These are phyloP conservation scores for Clathrus columnatus DNA, from an alignment of 768 basidiomycete species.

Conservation along the genomic window DNA sequence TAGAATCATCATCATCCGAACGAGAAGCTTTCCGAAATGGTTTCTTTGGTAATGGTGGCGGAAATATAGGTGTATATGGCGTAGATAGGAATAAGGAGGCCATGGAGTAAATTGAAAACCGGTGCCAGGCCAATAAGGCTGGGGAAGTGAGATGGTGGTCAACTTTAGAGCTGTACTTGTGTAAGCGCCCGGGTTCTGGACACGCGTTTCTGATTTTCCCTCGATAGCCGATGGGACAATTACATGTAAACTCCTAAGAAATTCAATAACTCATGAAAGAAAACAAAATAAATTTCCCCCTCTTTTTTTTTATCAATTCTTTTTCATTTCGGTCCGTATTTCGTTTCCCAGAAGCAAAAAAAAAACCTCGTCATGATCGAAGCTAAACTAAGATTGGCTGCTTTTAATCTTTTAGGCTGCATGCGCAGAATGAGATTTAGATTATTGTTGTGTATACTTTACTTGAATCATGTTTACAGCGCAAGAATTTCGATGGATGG, in stretches of 20 bases:
- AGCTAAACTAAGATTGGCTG: too few species aligned
- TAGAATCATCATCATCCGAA: neutral
- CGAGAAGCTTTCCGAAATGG: neutral
- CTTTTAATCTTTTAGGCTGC: too few species aligned
- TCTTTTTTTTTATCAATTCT: too few species aligned
- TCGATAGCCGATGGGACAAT: too few species aligned
- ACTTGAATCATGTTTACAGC: neutral
- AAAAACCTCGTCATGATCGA: too few species aligned
- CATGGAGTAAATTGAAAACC: neutral
- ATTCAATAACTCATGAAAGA: too few species aligned
- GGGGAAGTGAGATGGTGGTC: neutral
- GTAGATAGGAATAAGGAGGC: neutral
- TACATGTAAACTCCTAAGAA: too few species aligned
- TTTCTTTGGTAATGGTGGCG: neutral
- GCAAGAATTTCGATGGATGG: neutral
- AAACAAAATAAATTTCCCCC: too few species aligned
- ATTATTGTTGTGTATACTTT: neutral
- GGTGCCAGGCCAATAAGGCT: neutral
- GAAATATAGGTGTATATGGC: slow-evolving; percentile 10
- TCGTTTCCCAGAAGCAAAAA: too few species aligned
- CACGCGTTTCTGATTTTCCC: neutral
- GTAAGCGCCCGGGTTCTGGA: neutral
- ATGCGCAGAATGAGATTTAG: neutral
- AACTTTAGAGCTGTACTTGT: neutral
- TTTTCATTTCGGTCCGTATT: too few species aligned